A percentile compares a stretch with the other conserved stretches of the same genome.
These are phyloP conservation scores for Starmerella khaoyaiensis DNA, from an alignment of 805 yeast genomes.

Conservation along the genomic window DNA sequence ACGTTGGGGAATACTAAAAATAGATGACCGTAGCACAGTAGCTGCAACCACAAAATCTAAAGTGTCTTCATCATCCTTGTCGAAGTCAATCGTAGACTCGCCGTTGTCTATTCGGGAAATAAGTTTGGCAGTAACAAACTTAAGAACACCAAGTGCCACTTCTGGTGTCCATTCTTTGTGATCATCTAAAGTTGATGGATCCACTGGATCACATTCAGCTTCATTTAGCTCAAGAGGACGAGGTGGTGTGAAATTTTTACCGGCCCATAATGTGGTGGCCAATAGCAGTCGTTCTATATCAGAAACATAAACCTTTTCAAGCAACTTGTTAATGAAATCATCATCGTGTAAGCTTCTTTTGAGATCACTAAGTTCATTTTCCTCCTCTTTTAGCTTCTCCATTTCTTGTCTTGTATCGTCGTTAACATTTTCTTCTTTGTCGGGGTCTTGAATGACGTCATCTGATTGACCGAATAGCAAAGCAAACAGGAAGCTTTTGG, in stretches of 20 bases:
- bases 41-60: conserved; percentile 79
- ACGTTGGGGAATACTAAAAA: conserved; percentile 76
- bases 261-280: conserved; percentile 49
- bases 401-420: conserved; percentile 21
- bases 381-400: conserved; percentile 26
- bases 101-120: conserved; percentile 37
- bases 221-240: conserved; percentile 37
- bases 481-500: conserved; percentile 74
- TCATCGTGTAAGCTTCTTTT: conserved; percentile 26
- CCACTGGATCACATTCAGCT: conserved; percentile 14
- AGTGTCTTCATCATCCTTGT: conserved; percentile 90
- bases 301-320: conserved; percentile 42
- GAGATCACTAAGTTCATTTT: conserved; percentile 28
- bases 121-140: conserved; percentile 36
- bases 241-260: conserved; percentile 66
- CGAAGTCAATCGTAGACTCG: conserved; percentile 41
- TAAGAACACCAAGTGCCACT: conserved; percentile 52
- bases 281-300: conserved; percentile 63
- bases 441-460: conserved; percentile 40
- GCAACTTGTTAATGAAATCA: conserved; percentile 26
- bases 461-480: conserved; percentile 48
- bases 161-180: conserved; percentile 44
- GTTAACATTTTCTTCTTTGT: conserved; percentile 32
- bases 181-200: conserved; percentile 29
- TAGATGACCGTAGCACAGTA: conserved; percentile 77